Percentiles rank a stretch among this genome's conserved stretches.
Evolutionary conservation across 208 protist species (phyloP).

Genomic region (Naegleria fowleri): DNA sequence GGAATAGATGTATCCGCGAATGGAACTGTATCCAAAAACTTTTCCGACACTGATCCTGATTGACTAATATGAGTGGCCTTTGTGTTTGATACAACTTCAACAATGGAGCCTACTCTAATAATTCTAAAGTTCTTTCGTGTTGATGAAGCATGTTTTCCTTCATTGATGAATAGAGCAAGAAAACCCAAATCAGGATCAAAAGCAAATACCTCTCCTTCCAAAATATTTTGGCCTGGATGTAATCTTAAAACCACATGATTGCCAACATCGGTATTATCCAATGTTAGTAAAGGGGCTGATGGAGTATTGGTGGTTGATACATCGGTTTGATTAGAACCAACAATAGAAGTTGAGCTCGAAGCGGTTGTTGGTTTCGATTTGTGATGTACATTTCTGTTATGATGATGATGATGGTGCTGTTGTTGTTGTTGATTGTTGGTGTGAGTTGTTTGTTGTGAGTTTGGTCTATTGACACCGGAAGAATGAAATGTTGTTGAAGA

Average conservation of each 20-base stretch:
- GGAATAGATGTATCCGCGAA: background rate
- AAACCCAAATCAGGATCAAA: background rate
- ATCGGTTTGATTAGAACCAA: background rate
- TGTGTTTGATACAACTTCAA: background rate
- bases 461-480: background rate
- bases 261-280: background rate
- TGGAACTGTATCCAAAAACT: background rate
- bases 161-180: background rate
- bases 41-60: background rate
- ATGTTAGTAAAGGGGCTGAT: background rate
- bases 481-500: background rate
- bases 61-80: background rate
- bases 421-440: no score
- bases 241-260: conserved; percentile 1
- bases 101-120: background rate
- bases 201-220: conserved; percentile 13
- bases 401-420: background rate
- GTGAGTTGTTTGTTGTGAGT: background rate
- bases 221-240: background rate
- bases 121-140: conserved; percentile 11
- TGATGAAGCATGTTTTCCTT: background rate
- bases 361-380: background rate
- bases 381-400: background rate
- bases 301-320: background rate
- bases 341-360: background rate